Evolutionary conservation across 805 yeast species (phyloP), one percentile per base, ranked within the genome.

Genomic region (Starmerella kuoi): DNA sequence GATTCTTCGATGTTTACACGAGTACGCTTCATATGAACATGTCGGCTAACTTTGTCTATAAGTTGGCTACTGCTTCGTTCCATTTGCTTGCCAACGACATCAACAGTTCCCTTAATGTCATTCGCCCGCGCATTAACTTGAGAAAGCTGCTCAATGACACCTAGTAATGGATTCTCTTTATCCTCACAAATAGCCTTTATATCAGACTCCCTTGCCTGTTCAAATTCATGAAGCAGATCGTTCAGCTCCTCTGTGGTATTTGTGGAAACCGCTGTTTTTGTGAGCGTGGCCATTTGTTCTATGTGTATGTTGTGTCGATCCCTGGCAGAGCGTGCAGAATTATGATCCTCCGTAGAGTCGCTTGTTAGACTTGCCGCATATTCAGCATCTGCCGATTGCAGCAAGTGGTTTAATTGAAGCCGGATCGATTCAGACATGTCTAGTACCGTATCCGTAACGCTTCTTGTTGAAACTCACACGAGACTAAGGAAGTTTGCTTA

Each of bases 211-310:
- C 77, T 77, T 35, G 67, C 68, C 33, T 64, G 56, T n/a, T 78
- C 76, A 24, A 76, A 70, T 12, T 63, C 67, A 43, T 75, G 77
- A 43, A 84, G 63, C 47, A 63, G 68, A 19, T 62, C 67, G 27
- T 79, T 64, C 46, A 85, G 65, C 15, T 69, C 74, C 5, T 76
- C 69, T 27, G 82, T 65, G 0, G 74, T 66, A 47, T 73, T 66
- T 15, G 68, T 61, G 39, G 65, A 65, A 33, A 85, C 61, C 18
- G 86, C 78, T 8, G 74, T 70, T 52, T 73, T 75, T 49, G 84
- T 69, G 15, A 81, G 69, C 1, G 93, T 93, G 2, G 84, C 80
- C 45, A 85, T 68, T 58, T 81, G 84, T 49, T 84, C 94, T 31
- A 84, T 59, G 58, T 78, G 82, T 31, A 43, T n/a, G 32, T 38